A percentile compares a stretch with the other conserved stretches of the same genome.
phyloP scores from a whole-genome alignment of 768 basidiomycete species.

The Boletus sensibilis region DNA sequence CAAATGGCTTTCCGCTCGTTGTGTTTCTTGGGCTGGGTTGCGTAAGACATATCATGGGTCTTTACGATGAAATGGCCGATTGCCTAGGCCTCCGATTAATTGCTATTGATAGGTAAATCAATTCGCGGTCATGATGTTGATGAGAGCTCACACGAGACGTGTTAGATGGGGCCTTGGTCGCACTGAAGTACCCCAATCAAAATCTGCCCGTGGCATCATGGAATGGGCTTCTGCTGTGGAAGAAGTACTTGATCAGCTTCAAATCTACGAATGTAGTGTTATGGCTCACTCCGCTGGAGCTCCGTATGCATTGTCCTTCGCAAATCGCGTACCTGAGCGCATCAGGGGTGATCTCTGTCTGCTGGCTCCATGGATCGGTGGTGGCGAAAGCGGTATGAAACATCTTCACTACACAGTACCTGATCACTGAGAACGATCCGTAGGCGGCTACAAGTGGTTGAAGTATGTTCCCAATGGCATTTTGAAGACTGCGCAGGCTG shows the following conservation, averaged over 20 bases:
- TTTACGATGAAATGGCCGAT: constrained; percentile 96
- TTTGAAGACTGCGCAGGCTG: constrained; percentile 92
- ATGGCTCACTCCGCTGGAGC: constrained; percentile 96
- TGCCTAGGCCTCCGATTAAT: constrained; percentile 84
- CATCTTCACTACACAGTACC: neutral
- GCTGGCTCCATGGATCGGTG: constrained; percentile 95
- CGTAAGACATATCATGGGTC: constrained; percentile 90
- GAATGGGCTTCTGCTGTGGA: constrained; percentile 92
- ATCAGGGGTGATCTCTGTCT: constrained; percentile 84
- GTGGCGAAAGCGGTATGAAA: constrained; percentile 77
- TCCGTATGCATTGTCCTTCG: constrained; percentile 89
- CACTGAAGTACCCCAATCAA: constrained; percentile 65
- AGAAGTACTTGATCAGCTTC: constrained; percentile 81
- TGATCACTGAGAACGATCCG: constrained; percentile 13
- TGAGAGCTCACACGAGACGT: constrained; percentile 13
- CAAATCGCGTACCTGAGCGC: constrained; percentile 69
- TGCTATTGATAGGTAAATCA: constrained; percentile 81
- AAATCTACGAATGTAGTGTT: constrained; percentile 77
- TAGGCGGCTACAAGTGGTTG: constrained; percentile 92
- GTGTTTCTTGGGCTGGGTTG: constrained; percentile 93
- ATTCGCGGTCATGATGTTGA: neutral
- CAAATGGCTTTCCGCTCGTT: constrained; percentile 83
- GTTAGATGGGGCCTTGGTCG: constrained; percentile 89
- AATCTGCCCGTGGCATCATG: constrained; percentile 73
- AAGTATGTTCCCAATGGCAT: constrained; percentile 94